Evolutionary conservation across 2,329 filamentous ascomycete species (phyloP).

Genomic region (Phaeosphaeriaceae sp.): DNA sequence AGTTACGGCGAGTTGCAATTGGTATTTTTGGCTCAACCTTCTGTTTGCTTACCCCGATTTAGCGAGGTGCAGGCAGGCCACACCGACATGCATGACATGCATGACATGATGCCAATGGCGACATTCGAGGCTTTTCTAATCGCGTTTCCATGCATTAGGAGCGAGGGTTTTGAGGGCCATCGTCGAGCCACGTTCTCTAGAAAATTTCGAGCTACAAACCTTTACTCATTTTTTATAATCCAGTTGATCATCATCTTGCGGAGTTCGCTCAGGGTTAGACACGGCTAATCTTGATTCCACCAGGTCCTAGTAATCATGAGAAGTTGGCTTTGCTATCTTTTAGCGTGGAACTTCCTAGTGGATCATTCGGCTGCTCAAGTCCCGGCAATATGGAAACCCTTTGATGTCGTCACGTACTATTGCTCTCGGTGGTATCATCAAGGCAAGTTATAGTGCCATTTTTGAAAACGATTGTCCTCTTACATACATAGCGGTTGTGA

Average conservation of each 20-base stretch:
- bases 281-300: not conserved
- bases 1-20: not conserved
- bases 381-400: constrained; percentile 15
- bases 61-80: not conserved
- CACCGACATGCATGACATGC: not conserved
- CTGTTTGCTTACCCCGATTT: not conserved
- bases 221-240: too few relatives aligned
- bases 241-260: too few relatives aligned
- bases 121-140: not conserved
- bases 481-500: constrained; percentile 17
- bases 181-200: too few relatives aligned
- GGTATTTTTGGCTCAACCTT: not conserved
- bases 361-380: constrained; percentile 6
- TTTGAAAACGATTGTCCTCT: not conserved
- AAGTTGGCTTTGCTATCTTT: too few relatives aligned
- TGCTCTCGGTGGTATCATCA: constrained; percentile 24
- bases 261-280: too few relatives aligned
- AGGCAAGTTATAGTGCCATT: not conserved
- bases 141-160: too few relatives aligned
- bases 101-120: not conserved
- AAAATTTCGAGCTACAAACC: too few relatives aligned
- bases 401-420: constrained; percentile 18
- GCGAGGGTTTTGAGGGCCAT: too few relatives aligned
- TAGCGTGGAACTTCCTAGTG: not conserved
- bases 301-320: not conserved